Conservation (phyloP, 1,139 yeast genomes). For the Candida sanyaensis region DNA sequence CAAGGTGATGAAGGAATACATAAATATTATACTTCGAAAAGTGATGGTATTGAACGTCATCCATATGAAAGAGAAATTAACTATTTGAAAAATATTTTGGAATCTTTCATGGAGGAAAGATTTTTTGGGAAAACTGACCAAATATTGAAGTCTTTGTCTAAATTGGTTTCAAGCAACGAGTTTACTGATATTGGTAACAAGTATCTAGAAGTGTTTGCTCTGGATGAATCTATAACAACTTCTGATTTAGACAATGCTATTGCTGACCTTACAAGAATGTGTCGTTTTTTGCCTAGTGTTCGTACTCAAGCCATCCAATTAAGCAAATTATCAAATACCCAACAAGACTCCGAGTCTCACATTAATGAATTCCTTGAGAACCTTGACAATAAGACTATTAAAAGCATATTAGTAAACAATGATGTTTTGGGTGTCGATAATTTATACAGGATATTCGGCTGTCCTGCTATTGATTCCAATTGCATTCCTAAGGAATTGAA, state of each 20-base stretch:
- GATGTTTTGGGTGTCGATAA: conserved; percentile 74
- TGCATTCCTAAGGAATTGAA: conserved; percentile 39
- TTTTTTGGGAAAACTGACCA: conserved; percentile 74
- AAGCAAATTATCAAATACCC: conserved; percentile 18
- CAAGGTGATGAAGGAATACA: background rate
- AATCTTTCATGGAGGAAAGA: conserved; percentile 48
- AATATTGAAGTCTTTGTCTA: conserved; percentile 57
- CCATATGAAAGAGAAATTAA: conserved; percentile 12
- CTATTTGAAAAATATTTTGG: conserved; percentile 13
- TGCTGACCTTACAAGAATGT: conserved; percentile 26
- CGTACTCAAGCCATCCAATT: conserved; percentile 49
- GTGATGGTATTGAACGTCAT: conserved; percentile 11
- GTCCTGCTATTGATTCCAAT: conserved; percentile 23
- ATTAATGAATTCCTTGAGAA: conserved; percentile 5
- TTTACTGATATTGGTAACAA: conserved; percentile 39
- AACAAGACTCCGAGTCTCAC: background rate
- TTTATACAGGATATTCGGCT: conserved; percentile 41
- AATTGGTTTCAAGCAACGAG: conserved; percentile 30
- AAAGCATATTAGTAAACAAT: conserved; percentile 57
- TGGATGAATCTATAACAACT: conserved; percentile 25
- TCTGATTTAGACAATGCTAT: conserved; percentile 32
- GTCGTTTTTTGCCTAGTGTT: conserved; percentile 39
- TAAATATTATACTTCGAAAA: conserved; percentile 8
- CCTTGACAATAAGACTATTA: conserved; percentile 11
- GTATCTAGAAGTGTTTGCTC: conserved; percentile 37